Conservation (phyloP, 306 rosid species). For the Ceratonia siliqua region DNA sequence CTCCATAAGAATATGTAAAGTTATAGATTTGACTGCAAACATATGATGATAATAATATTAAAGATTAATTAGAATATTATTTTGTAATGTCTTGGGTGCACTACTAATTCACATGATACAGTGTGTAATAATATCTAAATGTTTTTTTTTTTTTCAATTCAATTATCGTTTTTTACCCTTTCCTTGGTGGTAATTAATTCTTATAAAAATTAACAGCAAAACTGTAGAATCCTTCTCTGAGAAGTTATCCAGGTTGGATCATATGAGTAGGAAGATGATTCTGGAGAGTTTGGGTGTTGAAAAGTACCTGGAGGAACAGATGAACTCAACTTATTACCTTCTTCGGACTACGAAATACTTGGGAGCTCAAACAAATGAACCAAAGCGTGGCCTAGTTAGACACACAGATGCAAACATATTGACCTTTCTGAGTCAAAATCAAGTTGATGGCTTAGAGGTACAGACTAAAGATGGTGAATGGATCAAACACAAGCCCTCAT, state of each 20-base stretch:
- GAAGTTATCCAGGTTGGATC: conserved; percentile 49
- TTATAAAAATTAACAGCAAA: conserved; percentile 34
- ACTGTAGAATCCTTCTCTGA: conserved; percentile 41
- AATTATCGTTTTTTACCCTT: too few species aligned
- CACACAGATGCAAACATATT: conserved; percentile 70
- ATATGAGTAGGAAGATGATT: conserved; percentile 54
- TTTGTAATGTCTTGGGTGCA: too few species aligned
- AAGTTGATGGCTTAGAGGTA: conserved; percentile 60
- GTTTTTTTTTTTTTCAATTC: too few species aligned
- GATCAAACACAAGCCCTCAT: conserved; percentile 55
- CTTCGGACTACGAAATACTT: conserved; percentile 55
- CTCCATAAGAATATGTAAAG: too few species aligned
- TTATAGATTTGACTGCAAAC: too few species aligned
- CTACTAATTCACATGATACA: too few species aligned
- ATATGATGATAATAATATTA: too few species aligned
- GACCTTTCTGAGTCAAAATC: conserved; percentile 57
- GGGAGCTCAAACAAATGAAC: conserved; percentile 50
- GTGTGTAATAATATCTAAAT: too few species aligned
- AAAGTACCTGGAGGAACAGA: conserved; percentile 63
- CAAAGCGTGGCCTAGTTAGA: conserved; percentile 40
- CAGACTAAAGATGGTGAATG: conserved; percentile 61
- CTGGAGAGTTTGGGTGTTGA: conserved; percentile 68
- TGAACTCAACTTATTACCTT: conserved; percentile 55
- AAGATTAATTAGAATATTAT: too few species aligned
- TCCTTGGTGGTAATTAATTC: too few species aligned